A percentile compares a stretch with the other conserved stretches of the same genome.
Conservation (phyloP, 805 yeast species). For the Lipomyces orientalis region DNA sequence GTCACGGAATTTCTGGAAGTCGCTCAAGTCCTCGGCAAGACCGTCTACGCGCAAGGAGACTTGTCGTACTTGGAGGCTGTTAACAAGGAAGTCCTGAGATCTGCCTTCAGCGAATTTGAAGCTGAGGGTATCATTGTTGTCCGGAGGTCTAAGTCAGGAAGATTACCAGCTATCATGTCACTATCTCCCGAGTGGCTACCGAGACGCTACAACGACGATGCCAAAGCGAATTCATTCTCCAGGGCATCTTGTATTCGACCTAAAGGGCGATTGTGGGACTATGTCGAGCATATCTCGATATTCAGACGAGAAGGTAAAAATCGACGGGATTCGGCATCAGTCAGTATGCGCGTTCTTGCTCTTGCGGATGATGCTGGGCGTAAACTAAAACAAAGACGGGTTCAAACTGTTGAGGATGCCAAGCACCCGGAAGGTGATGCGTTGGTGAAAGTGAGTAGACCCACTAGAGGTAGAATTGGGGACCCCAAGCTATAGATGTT, state of each 20-base stretch:
- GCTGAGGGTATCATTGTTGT: constrained; percentile 44
- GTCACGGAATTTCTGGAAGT: constrained; percentile 44
- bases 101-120: constrained; percentile 47
- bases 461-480: constrained; percentile 16
- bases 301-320: constrained; percentile 47
- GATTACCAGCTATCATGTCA: constrained; percentile 34
- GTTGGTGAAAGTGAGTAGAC: constrained; percentile 33
- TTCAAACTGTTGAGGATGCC: constrained; percentile 36
- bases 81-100: constrained; percentile 49
- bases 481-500: not conserved
- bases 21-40: constrained; percentile 50
- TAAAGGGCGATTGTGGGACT: constrained; percentile 44
- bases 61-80: constrained; percentile 50
- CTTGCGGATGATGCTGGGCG: constrained; percentile 38
- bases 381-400: constrained; percentile 28
- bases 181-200: constrained; percentile 42
- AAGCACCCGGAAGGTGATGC: constrained; percentile 32
- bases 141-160: constrained; percentile 36
- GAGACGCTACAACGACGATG: constrained; percentile 18
- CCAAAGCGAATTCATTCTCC: constrained; percentile 17
- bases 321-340: constrained; percentile 42
- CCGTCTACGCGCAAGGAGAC: constrained; percentile 52
- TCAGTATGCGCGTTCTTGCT: constrained; percentile 34
- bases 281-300: constrained; percentile 45
- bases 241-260: constrained; percentile 34